A percentile compares a stretch with the other conserved stretches of the same genome.
Conservation (phyloP, 75 land plant genomes). For the Cunninghamia lanceolata region DNA sequence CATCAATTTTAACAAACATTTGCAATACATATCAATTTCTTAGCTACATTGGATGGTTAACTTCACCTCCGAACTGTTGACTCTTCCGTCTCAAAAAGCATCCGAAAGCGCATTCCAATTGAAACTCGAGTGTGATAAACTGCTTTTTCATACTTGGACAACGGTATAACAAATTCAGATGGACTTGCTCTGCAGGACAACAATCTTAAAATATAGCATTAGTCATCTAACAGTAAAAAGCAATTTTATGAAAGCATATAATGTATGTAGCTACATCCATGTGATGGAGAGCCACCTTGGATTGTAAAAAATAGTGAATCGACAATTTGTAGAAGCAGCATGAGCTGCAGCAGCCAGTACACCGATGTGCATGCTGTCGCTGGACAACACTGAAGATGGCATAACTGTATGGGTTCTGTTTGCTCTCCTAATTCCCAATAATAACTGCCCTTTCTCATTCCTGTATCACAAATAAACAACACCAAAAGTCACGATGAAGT, state of each 20-base stretch:
- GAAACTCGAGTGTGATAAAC: constrained; percentile 61
- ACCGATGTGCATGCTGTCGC: constrained; percentile 97
- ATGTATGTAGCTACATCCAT: not conserved
- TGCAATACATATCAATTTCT: not conserved
- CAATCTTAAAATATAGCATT: not conserved
- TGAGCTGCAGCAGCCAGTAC: constrained; percentile 87
- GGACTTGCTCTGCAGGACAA: constrained; percentile 64
- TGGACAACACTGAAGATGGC: constrained; percentile 90
- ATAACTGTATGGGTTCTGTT: constrained; percentile 74
- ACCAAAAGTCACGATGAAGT: not conserved
- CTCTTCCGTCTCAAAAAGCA: constrained; percentile 85
- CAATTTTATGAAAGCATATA: not conserved
- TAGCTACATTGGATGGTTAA: not conserved
- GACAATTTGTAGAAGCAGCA: constrained; percentile 81
- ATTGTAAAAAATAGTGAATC: constrained; percentile 79
- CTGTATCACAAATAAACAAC: constrained; percentile 18
- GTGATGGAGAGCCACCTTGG: constrained; percentile 48
- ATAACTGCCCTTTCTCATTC: constrained; percentile 85
- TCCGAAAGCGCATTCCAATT: constrained; percentile 84
- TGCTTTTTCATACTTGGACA: constrained; percentile 69
- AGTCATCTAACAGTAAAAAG: not conserved
- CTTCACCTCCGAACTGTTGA: constrained; percentile 71
- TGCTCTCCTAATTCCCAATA: constrained; percentile 87
- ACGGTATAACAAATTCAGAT: constrained; percentile 80
- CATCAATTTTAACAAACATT: not conserved